Percentiles rank a stretch among this genome's conserved stretches.
phyloP scores from a whole-genome alignment of 2,329 filamentous ascomycete genomes.

The Claviceps lovelessii region DNA sequence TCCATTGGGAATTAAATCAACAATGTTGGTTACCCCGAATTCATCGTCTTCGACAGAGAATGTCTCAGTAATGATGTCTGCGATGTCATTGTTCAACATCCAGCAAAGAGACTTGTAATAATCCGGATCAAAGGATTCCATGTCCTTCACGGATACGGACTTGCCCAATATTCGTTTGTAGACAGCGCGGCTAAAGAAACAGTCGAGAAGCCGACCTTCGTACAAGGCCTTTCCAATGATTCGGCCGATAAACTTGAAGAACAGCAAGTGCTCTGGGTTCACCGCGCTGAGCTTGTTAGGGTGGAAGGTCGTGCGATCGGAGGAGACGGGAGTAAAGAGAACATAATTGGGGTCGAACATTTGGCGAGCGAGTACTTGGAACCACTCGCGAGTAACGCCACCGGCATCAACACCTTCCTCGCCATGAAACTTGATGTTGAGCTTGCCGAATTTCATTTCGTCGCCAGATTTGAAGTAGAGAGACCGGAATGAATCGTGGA shows the following conservation, averaged over 20 bases:
- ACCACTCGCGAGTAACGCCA: constrained; percentile 96
- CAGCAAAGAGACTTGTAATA: constrained; percentile 98
- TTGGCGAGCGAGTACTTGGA: constrained; percentile 88
- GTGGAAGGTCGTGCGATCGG: constrained; percentile 96
- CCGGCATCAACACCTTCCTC: constrained; percentile 97
- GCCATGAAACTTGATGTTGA: constrained; percentile 92
- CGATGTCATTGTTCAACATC: constrained; percentile 98
- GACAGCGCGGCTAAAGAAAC: constrained; percentile 95
- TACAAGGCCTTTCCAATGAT: constrained; percentile 98
- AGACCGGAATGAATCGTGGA: constrained; percentile 97
- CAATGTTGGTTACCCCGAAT: constrained; percentile 76
- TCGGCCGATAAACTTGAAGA: constrained; percentile 98
- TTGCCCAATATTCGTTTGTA: constrained; percentile 97
- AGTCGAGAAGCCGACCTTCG: constrained; percentile 88
- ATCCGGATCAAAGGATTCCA: constrained; percentile 95
- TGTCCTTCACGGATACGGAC: constrained; percentile 92
- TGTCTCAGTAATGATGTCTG: constrained; percentile 90
- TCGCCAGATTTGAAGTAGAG: constrained; percentile 92
- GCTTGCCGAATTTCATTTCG: constrained; percentile 97
- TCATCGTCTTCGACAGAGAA: constrained; percentile 90
- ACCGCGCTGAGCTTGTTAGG: constrained; percentile 87
- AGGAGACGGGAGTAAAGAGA: constrained; percentile 89
- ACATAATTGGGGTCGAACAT: constrained; percentile 99
- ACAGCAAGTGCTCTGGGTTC: constrained; percentile 90
- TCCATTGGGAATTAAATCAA: constrained; percentile 77